These are phyloP conservation scores for Silene uniflora DNA, from an alignment of 148 eudicot genomes.

Conservation along the genomic window DNA sequence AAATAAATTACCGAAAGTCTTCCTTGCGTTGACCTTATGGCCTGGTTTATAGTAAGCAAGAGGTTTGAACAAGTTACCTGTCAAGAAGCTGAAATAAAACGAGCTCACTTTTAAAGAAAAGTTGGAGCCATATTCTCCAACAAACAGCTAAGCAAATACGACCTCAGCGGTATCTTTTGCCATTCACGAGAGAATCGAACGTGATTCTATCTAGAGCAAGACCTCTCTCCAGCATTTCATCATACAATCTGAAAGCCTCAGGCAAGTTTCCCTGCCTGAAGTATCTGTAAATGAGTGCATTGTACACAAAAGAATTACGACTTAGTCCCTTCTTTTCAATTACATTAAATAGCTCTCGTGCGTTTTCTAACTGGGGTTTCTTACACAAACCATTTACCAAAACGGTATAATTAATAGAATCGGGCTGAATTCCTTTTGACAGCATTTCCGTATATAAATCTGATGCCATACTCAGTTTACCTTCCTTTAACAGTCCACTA, in stretches of 20 bases:
- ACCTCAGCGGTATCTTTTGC: conserved; percentile 27
- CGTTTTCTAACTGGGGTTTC: conserved; percentile 59
- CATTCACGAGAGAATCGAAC: conserved; percentile 58
- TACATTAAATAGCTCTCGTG: conserved; percentile 51
- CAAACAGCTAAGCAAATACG: conserved; percentile 16
- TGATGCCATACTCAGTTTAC: conserved; percentile 47
- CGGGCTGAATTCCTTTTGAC: conserved; percentile 54
- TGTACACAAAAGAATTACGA: conserved; percentile 58
- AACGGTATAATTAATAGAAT: conserved; percentile 50
- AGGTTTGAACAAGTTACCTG: conserved; percentile 18
- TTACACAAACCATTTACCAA: conserved; percentile 68
- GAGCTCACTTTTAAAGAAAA: conserved; percentile 7
- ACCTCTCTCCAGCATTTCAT: conserved; percentile 78
- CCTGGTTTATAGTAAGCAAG: conserved; percentile 1
- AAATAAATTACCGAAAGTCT: too few species aligned
- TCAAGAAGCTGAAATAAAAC: not conserved
- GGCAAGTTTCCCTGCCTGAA: conserved; percentile 69
- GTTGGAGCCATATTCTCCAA: not conserved
- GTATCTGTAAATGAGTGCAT: conserved; percentile 56
- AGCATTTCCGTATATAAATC: conserved; percentile 68
- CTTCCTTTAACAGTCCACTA: conserved; percentile 58
- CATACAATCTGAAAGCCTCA: conserved; percentile 73
- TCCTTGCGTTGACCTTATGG: too few species aligned
- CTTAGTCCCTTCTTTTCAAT: conserved; percentile 43
- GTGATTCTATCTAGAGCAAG: conserved; percentile 58